Evolutionary conservation across 2,329 filamentous ascomycete species (phyloP).

Genomic region (Paecilomyces niveus): DNA sequence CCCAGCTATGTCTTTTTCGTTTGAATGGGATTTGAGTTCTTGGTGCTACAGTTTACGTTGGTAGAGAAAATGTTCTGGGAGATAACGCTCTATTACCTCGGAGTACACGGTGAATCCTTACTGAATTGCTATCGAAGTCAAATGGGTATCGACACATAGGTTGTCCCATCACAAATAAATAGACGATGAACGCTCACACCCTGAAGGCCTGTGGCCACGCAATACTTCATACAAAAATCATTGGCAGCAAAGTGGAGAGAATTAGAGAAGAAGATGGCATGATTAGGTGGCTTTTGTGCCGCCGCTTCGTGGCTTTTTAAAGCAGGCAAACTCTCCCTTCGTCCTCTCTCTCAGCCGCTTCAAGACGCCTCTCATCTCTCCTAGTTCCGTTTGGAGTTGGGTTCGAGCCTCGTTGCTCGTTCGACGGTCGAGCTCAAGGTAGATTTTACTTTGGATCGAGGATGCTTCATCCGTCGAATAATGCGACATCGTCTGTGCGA

Average conservation of each 20-base stretch:
- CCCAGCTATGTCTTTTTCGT: neutral
- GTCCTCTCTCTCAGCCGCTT: constrained; percentile 77
- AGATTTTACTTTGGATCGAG: constrained; percentile 81
- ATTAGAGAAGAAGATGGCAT: neutral
- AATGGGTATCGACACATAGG: neutral
- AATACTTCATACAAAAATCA: neutral
- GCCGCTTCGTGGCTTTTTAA: constrained; percentile 54
- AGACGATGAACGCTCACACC: too few relatives aligned
- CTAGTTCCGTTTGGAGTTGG: constrained; percentile 75
- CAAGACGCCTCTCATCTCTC: constrained; percentile 78
- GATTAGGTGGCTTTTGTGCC: neutral
- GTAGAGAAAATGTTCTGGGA: neutral
- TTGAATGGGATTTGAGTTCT: neutral
- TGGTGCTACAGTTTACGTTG: neutral
- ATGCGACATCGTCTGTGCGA: constrained; percentile 83
- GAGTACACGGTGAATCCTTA: neutral
- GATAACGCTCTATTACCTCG: neutral
- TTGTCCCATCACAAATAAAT: neutral
- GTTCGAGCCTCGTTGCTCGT: constrained; percentile 82
- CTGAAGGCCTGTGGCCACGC: neutral
- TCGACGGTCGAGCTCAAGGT: constrained; percentile 78
- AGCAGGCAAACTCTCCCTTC: constrained; percentile 81
- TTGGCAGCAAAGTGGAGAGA: neutral
- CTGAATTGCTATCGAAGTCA: neutral
- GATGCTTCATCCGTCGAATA: constrained; percentile 80